Evolutionary conservation across 1,284 basidiomycete species (phyloP), one percentile per base, ranked within the genome.

Genomic region (Pseudozyma pruni): DNA sequence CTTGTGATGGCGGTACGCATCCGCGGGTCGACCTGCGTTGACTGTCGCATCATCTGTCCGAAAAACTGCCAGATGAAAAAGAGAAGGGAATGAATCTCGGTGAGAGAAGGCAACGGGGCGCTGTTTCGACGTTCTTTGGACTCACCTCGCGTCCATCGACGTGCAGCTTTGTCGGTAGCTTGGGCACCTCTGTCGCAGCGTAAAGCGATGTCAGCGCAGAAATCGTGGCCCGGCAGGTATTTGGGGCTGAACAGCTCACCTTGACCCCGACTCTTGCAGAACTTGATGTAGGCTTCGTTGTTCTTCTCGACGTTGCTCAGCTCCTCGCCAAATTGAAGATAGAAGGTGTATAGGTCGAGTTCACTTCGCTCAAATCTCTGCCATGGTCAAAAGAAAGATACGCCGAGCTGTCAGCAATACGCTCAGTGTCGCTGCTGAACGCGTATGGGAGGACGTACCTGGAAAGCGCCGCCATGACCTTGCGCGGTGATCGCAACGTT

Each of bases 401-500:
- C 11, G 6, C 27, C 27, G 27, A n/a, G n/a, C 25, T 42, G 42
- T 23, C 8, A 22, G 31, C 4, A 44, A n/a, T n/a, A n/a, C n/a
- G 19, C 4, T 17, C 27, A 31, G 11, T 25, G 17, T 3, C 11
- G 13, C 23, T 1, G 22, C 17, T 6, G 3, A 19, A n/a, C 7
- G 9, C 35, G n/a, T 16, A 27, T 17, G 16, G 3, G 27, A 17
- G 2, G 8, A 60, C 70, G 46, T 31, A 75, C 73, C 60, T 83
- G 83, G 46, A 83, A 83, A 1, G 82, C 81, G 2, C 83, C 83
- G 3, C 61, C 34, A 4, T 74, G 51, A 4, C 82, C 82, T 25
- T 71, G 57, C 1, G 75, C 75, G 0, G 83, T 83, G 66, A 83
- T 83, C 16, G 74, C 71, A 4, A 80, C 76, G 57, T 83, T 83